These are phyloP conservation scores for Oryza australiensis DNA, from an alignment of 176 grass and related monocot species.

Conservation along the genomic window DNA sequence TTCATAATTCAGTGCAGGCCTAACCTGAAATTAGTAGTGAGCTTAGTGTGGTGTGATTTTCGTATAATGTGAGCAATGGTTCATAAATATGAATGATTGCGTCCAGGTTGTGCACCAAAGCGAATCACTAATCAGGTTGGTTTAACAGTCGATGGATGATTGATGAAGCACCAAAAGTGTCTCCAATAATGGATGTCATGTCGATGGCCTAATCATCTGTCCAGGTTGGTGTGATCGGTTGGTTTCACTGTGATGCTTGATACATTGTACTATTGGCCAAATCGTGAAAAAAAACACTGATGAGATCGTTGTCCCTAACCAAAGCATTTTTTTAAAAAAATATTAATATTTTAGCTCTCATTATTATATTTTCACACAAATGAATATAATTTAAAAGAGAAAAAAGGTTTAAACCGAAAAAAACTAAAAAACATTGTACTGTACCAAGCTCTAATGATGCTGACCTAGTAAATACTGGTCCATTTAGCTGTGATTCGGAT, in stretches of 20 bases:
- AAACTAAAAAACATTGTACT: no score
- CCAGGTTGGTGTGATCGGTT: constrained; percentile 13
- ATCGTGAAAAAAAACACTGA: not conserved
- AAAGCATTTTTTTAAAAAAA: no score
- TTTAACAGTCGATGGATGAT: constrained; percentile 11
- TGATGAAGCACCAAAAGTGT: not conserved
- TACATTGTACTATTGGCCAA: not conserved
- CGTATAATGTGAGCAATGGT: not conserved
- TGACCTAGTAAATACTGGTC: not conserved
- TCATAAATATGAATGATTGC: constrained; percentile 4
- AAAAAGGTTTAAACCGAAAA: no score
- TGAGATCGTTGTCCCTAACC: not conserved
- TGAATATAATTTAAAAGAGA: no score
- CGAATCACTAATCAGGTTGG: not conserved
- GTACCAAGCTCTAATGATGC: not conserved
- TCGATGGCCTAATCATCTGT: not conserved
- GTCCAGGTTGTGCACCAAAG: constrained; percentile 20
- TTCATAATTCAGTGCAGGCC: not conserved
- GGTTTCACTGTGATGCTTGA: not conserved
- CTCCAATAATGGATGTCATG: not conserved
- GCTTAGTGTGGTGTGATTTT: not conserved
- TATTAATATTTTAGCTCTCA: no score
- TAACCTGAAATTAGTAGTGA: not conserved
- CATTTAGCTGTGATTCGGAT: not conserved
- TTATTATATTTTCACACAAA: no score